These are phyloP conservation scores for Pythium sp. DNA, from an alignment of 352 stramenopile species.

Conservation along the genomic window DNA sequence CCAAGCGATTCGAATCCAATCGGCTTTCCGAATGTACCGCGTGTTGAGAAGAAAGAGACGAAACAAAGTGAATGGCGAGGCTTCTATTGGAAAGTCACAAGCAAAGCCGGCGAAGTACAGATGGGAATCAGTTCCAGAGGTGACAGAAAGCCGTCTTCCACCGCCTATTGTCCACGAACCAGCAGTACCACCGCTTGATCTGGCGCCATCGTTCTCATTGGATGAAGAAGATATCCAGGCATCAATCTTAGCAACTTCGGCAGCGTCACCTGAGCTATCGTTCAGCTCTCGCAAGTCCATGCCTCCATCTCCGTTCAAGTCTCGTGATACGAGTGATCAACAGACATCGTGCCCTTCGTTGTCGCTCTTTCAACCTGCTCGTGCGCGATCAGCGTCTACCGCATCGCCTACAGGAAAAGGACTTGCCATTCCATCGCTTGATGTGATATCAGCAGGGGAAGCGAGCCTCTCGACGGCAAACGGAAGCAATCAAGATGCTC, in stretches of 20 bases:
- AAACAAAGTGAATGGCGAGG: neutral
- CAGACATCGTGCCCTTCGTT: neutral
- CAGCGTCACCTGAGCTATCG: conserved; percentile 12
- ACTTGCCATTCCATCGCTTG: neutral
- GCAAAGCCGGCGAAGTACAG: neutral
- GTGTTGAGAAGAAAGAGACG: conserved; percentile 23
- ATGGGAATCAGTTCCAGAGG: neutral
- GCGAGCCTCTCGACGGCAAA: neutral
- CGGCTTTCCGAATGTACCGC: conserved; percentile 61
- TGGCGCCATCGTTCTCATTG: neutral
- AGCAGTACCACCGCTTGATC: conserved; percentile 1
- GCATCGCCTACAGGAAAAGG: neutral
- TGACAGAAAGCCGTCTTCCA: neutral
- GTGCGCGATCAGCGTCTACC: neutral
- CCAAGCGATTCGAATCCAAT: conserved; percentile 60
- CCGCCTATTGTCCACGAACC: neutral
- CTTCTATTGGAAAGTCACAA: neutral
- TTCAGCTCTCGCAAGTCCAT: conserved; percentile 5
- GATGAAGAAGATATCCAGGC: conserved; percentile 9
- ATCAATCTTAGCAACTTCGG: conserved; percentile 16
- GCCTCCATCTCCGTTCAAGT: conserved; percentile 9
- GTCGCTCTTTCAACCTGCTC: neutral
- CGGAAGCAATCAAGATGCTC: neutral
- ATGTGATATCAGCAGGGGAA: neutral
- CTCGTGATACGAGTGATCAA: neutral